These are phyloP conservation scores for Hibiscus tridactylites DNA, from an alignment of 345 rosid species.

Conservation along the genomic window DNA sequence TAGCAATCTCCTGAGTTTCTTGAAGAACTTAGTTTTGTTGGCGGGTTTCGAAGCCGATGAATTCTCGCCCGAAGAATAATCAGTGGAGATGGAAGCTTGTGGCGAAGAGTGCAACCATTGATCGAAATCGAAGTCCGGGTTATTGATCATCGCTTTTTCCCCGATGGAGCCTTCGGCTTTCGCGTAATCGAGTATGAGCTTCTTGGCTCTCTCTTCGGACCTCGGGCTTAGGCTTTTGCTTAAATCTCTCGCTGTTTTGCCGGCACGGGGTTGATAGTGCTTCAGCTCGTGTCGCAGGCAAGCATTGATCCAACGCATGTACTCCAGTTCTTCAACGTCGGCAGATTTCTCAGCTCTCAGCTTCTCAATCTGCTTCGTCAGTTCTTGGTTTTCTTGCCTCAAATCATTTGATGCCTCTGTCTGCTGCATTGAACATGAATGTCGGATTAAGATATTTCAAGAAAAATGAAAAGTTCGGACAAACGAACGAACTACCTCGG, in stretches of 20 bases:
- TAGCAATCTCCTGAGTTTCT: constrained; percentile 55
- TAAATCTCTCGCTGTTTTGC: constrained; percentile 85
- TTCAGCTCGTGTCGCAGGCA: constrained; percentile 80
- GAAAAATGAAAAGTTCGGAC: no score
- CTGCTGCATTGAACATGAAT: constrained; percentile 23
- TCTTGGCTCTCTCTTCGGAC: constrained; percentile 79
- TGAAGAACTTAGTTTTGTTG: constrained; percentile 42
- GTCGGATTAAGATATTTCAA: no score
- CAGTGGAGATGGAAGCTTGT: constrained; percentile 31
- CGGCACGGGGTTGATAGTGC: constrained; percentile 49
- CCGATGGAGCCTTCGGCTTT: constrained; percentile 31
- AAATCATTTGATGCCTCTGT: constrained; percentile 39
- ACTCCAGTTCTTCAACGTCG: constrained; percentile 71
- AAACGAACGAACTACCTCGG: constrained; percentile 21
- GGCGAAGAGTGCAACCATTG: constrained; percentile 44
- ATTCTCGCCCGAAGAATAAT: constrained; percentile 43
- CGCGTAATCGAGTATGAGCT: constrained; percentile 71
- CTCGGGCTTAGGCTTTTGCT: constrained; percentile 66
- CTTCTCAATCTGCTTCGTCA: constrained; percentile 51
- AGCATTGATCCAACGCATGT: constrained; percentile 89
- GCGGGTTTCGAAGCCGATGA: constrained; percentile 23
- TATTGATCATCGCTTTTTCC: constrained; percentile 24
- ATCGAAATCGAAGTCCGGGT: constrained; percentile 41
- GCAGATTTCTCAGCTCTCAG: constrained; percentile 60
- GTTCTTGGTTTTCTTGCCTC: constrained; percentile 45